Evolutionary conservation across 441 rosid species (phyloP), one percentile per base, ranked within the genome.

Genomic region (Hura crepitans): DNA sequence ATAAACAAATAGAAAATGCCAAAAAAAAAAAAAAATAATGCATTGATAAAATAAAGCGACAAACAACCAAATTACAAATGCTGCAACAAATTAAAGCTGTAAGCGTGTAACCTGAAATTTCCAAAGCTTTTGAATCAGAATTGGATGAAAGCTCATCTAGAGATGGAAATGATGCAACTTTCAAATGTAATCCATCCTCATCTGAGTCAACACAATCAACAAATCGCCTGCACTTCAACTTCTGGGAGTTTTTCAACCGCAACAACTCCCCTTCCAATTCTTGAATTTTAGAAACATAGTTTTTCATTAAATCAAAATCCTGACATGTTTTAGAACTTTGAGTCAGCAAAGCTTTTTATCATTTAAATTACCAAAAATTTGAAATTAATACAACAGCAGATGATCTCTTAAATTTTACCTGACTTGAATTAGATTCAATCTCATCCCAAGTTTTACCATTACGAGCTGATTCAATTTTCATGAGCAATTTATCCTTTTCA

Each of bases 381-480:
- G 56, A 46, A 73, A 33, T 47, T 33, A 46, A 65, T 57, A 68
- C 37, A 37, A 37, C 25, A 46, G 43, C 22, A 69, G 65, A 58
- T 6, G 28, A 61, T 27, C 53, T 68, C 57, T 47, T 57, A 22
- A 51, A 37, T 18, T 71, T 20, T n/a, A 94, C 97, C 97, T 85
- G 83, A 78, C 84, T 79, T 74, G 81, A 59, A 73, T 77, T 68
- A 50, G 82, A 73, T 47, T 92, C 96, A 76, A 88, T 84, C 80
- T 95, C 98, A 69, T 95, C 98, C 96, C 94, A 89, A 61, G 97
- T 70, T 86, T 86, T 89, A 56, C 99, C 97, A 65, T 82, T 85
- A 55, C 98, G 88, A 74, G 83, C 86, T 64, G 90, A 81, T 80
- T 95, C 95, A 68, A 95, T 84, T 81, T 81, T 85, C 87, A 90